These are phyloP conservation scores for Kazachstania psychrophila DNA, from an alignment of 805 yeast genomes.

Conservation along the genomic window DNA sequence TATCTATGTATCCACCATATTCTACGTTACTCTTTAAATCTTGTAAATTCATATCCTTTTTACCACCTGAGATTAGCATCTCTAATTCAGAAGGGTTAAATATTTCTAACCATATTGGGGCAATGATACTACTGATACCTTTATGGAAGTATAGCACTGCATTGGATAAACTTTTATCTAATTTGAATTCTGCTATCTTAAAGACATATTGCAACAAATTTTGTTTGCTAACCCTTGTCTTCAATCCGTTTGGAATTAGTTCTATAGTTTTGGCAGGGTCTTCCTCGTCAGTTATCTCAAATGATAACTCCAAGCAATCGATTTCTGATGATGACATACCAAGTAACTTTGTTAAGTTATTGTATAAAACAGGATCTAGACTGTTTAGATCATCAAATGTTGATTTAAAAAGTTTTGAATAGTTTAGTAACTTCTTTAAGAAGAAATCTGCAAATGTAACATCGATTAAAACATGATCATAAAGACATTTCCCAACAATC, in stretches of 20 bases:
- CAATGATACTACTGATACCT: constrained; percentile 63
- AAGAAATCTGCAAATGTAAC: constrained; percentile 82
- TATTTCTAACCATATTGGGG: constrained; percentile 70
- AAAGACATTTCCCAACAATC: constrained; percentile 80
- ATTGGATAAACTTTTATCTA: constrained; percentile 56
- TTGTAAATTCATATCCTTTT: constrained; percentile 53
- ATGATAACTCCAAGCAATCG: constrained; percentile 47
- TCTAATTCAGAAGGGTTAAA: constrained; percentile 81
- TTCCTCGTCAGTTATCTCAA: constrained; percentile 47
- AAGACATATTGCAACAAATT: constrained; percentile 70
- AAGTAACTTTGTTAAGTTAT: constrained; percentile 53
- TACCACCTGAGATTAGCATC: constrained; percentile 74
- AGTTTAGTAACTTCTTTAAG: constrained; percentile 54
- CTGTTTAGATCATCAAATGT: constrained; percentile 72
- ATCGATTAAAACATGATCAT: constrained; percentile 73
- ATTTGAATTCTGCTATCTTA: constrained; percentile 66
- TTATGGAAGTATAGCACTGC: constrained; percentile 48
- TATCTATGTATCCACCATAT: constrained; percentile 52
- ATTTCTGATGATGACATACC: constrained; percentile 48
- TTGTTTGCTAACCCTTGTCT: constrained; percentile 43
- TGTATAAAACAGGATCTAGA: constrained; percentile 59
- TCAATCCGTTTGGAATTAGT: constrained; percentile 51
- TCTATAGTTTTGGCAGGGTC: constrained; percentile 41
- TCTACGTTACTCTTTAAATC: constrained; percentile 59
- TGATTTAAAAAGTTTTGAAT: constrained; percentile 23